Conservation (phyloP, 73 alveolate species). For the Paraurostyla sp. region DNA sequence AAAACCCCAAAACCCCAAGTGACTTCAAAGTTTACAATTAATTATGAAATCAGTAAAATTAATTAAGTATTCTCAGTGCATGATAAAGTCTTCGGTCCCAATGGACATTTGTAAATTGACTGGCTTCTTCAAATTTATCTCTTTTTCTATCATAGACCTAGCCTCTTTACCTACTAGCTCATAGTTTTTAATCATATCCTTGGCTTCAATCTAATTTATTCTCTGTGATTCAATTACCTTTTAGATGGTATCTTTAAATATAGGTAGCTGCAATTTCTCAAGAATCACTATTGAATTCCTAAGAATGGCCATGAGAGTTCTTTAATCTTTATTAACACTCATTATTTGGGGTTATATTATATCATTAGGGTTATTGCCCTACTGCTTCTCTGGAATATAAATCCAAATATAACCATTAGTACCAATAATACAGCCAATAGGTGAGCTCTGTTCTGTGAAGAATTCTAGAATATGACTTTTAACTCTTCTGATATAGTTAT, state of each 20-base stretch:
- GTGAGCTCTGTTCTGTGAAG: conserved; percentile 11
- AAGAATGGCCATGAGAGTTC: conserved; percentile 51
- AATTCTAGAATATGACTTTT: conserved; percentile 60
- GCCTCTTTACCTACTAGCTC: conserved; percentile 31
- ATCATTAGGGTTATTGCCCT: not conserved
- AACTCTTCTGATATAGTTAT: conserved; percentile 47
- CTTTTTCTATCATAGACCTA: not conserved
- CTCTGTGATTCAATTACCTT: conserved; percentile 25
- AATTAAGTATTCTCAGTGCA: not conserved
- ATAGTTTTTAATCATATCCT: conserved; percentile 16
- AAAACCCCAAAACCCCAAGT: too few relatives aligned
- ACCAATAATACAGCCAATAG: conserved; percentile 63
- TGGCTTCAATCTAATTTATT: not conserved
- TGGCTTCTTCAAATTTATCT: conserved; percentile 25
- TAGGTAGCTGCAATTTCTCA: conserved; percentile 56
- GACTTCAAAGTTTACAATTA: too few relatives aligned
- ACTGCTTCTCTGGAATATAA: conserved; percentile 18
- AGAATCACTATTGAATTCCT: conserved; percentile 56
- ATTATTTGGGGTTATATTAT: not conserved
- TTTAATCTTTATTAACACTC: conserved; percentile 2
- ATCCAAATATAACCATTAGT: conserved; percentile 72
- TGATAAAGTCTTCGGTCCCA: not conserved
- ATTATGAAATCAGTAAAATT: not conserved
- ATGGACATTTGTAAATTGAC: not conserved
- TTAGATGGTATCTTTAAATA: conserved; percentile 53